These are phyloP conservation scores for Silene coronaria DNA, from an alignment of 179 eudicot genomes.

Conservation along the genomic window DNA sequence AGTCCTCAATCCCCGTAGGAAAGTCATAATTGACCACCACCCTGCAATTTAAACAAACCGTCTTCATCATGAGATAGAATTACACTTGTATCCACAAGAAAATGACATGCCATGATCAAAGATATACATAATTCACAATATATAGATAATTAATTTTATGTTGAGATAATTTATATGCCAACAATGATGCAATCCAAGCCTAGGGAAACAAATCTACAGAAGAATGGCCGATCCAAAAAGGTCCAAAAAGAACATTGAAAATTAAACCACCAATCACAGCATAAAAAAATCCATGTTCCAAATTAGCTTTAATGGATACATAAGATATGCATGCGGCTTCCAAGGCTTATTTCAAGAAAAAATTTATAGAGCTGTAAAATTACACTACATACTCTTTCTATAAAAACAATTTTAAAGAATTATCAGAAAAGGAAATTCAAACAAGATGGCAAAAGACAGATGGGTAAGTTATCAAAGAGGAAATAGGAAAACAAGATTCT, in stretches of 20 bases:
- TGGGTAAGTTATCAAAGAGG: not conserved
- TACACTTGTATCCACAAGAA: not conserved
- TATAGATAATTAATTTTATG: not conserved
- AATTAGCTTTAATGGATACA: not conserved
- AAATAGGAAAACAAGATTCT: not conserved
- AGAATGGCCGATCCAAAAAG: not conserved
- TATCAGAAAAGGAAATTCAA: not conserved
- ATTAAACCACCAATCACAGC: not conserved
- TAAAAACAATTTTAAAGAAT: too few species aligned
- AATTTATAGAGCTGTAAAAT: not conserved
- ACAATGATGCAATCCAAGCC: not conserved
- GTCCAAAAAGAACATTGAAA: not conserved
- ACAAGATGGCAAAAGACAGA: not conserved
- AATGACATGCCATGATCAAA: not conserved
- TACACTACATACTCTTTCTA: too few species aligned
- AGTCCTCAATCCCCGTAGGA: conserved; percentile 92
- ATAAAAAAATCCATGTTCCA: not conserved
- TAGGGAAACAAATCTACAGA: not conserved
- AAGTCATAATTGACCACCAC: conserved; percentile 93
- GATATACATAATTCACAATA: not conserved
- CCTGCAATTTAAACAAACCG: conserved; percentile 39
- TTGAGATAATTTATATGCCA: not conserved
- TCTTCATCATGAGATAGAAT: not conserved
- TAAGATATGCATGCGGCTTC: not conserved
- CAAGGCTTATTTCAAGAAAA: not conserved